Evolutionary conservation across 345 rosid genomes (phyloP), one percentile per base, ranked within the genome.

Genomic region (Physaria fendleri): DNA sequence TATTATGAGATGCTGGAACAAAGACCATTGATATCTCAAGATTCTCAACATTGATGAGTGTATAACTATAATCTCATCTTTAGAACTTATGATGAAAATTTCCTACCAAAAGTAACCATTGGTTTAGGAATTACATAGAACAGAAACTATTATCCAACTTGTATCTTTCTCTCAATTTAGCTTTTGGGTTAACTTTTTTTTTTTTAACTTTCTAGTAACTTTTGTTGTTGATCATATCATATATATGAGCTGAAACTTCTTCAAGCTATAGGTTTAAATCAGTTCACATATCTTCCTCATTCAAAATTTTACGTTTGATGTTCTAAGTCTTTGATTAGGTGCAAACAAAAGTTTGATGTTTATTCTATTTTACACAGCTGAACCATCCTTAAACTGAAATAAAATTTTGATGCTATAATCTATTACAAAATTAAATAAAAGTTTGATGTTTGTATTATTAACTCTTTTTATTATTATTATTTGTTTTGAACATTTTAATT

Each of bases 1-100:
- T 76, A 83, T 67, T 89, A 85, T 15, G 99, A 93, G 72, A 69
- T 73, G 79, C 64, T 89, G 81, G 99, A 87, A 76, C 85, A 89
- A 86, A 83, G 85, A 87, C 97, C 92, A 22, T 16, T 45, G 32
- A 18, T 54, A 5, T 47, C 74, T 62, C 64, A 69, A 23, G 50
- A 62, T 8, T 46, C 74, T 62, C 64, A 69, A 23, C 56, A 62
- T 11, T 46, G 68, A 38, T 46, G 68, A 38, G 52, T 62, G 67
- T 67, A 62, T n/a, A 69, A 53, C 45, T 54, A n/a, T n/a, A n/a
- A 38, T 62, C 51, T 43, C 46, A 38, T 27, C 21, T 61, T 54
- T 28, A 27, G 43, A 60, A 45, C 35, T 16, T 52, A 52, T 44
- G 14, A 60, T 68, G 67, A 52, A 60, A 34, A 27, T 51, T 44